These are phyloP conservation scores for Eucalyptus urophylla DNA, from an alignment of 345 rosid species.

Conservation along the genomic window DNA sequence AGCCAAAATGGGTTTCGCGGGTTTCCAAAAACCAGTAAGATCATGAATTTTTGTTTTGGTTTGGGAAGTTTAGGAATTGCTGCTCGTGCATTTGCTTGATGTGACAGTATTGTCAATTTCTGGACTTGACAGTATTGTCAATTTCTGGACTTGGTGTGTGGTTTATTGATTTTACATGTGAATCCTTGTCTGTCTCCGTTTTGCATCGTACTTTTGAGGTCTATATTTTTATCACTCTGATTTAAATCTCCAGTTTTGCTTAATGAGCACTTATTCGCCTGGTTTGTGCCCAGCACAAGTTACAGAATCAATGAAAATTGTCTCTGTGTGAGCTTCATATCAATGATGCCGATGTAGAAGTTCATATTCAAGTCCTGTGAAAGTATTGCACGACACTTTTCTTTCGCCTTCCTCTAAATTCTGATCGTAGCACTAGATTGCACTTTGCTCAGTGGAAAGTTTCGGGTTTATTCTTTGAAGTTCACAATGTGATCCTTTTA, in stretches of 20 bases:
- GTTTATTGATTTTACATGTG: not conserved
- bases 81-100: not conserved
- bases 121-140: not conserved
- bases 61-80: not conserved
- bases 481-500: not conserved
- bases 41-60: not conserved
- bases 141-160: not conserved
- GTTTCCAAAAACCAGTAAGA: constrained; percentile 11
- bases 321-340: not conserved
- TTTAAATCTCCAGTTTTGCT: not conserved
- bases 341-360: not conserved
- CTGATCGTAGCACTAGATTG: not conserved
- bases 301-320: not conserved
- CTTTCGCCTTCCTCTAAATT: not conserved
- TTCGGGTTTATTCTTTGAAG: not conserved
- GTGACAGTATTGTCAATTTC: not conserved
- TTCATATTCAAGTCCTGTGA: not conserved
- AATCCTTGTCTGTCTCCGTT: not conserved
- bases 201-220: not conserved
- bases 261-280: not conserved
- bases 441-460: not conserved
- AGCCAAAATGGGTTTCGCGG: constrained; percentile 7
- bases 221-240: not conserved
- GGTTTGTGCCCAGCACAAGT: not conserved
- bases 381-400: not conserved